Percentiles rank a stretch among this genome's conserved stretches.
These are phyloP conservation scores for Aspergillus cavernicola DNA, from an alignment of 495 filamentous ascomycete species.

Conservation along the genomic window DNA sequence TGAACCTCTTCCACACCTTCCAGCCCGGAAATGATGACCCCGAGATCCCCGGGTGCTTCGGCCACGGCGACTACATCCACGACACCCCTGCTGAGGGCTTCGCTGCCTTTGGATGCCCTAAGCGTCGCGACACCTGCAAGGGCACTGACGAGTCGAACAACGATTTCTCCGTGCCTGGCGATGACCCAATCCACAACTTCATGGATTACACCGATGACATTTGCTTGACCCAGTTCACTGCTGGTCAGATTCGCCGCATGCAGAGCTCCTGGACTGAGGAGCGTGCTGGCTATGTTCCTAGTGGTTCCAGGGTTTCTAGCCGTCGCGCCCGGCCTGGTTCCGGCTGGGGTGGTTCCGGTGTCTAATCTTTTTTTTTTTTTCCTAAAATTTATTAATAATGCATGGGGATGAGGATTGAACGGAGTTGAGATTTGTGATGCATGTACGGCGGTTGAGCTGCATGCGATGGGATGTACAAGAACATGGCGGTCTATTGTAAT, in stretches of 20 bases:
- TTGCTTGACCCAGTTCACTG: slow-evolving; percentile 5
- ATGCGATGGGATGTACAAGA: too few species aligned
- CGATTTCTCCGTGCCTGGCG: background rate
- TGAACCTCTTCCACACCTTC: slow-evolving; percentile 15
- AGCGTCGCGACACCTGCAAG: slow-evolving; percentile 2
- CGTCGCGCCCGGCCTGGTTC: background rate
- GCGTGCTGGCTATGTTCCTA: background rate
- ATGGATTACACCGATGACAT: slow-evolving; percentile 12
- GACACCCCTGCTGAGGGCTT: slow-evolving; percentile 10
- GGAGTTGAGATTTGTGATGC: background rate
- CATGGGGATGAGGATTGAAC: too few species aligned
- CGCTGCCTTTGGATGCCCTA: background rate
- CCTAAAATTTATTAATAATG: too few species aligned
- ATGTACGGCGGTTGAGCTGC: too few species aligned
- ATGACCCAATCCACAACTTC: slow-evolving; percentile 13
- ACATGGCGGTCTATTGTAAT: too few species aligned
- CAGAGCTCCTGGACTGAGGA: slow-evolving; percentile 4
- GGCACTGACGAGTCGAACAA: background rate
- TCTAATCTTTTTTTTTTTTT: too few species aligned
- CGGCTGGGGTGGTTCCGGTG: background rate
- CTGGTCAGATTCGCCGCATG: slow-evolving; percentile 9
- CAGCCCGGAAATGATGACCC: background rate
- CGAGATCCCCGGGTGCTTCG: slow-evolving; percentile 3
- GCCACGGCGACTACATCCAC: slow-evolving; percentile 10
- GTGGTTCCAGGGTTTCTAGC: background rate